Conservation (phyloP, 1,284 basidiomycete genomes). For the Tilletia walkeri region DNA sequence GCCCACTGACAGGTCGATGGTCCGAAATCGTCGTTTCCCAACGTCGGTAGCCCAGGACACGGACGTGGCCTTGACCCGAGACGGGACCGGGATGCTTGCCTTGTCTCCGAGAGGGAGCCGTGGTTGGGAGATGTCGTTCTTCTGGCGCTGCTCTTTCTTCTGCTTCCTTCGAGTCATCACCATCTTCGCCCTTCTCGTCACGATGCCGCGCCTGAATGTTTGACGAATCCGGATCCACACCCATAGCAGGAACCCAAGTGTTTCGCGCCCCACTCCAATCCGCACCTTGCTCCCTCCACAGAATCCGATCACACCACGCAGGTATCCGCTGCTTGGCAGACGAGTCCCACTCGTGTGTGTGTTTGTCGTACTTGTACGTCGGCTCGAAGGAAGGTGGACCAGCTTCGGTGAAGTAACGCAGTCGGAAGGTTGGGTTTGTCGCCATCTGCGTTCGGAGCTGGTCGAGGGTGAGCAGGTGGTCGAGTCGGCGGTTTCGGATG, state of each 20-base stretch:
- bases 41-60: conserved; percentile 43
- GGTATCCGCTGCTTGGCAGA: conserved; percentile 84
- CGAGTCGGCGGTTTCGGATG: conserved; percentile 67
- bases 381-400: conserved; percentile 65
- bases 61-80: conserved; percentile 61
- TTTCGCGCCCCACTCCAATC: conserved; percentile 59
- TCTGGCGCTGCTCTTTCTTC: no score
- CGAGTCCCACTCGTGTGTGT: conserved; percentile 73
- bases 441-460: conserved; percentile 86
- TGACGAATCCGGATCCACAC: no score
- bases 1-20: conserved; percentile 48
- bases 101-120: conserved; percentile 60
- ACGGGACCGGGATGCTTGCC: conserved; percentile 82
- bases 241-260: neutral
- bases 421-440: conserved; percentile 77
- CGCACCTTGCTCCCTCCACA: conserved; percentile 69
- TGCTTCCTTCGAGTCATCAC: no score
- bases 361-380: conserved; percentile 90
- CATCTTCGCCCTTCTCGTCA: no score
- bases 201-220: no score
- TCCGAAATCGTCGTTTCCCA: conserved; percentile 55
- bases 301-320: conserved; percentile 92
- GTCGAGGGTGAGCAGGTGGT: conserved; percentile 72
- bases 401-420: conserved; percentile 79
- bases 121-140: neutral